Conservation (phyloP, 192 early-diverging fungal species). For the Spizellomyces punctatus region DNA sequence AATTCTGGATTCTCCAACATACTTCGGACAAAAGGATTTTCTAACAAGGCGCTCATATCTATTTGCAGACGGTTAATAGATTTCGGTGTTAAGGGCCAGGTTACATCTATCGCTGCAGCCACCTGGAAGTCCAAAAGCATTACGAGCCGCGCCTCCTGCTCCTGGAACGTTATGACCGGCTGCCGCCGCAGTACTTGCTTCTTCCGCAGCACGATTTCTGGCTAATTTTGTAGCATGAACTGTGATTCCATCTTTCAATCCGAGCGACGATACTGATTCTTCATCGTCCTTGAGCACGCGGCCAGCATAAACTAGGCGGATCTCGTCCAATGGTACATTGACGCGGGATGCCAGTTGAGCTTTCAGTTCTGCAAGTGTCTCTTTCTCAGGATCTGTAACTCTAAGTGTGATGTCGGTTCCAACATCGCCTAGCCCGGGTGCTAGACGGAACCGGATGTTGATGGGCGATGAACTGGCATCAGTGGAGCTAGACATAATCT, state of each 20-base stretch:
- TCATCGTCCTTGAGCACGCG: constrained; percentile 84
- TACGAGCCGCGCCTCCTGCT: constrained; percentile 1
- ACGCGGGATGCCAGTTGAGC: neutral
- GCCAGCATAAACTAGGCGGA: constrained; percentile 84
- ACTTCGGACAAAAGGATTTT: constrained; percentile 24
- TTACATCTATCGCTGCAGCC: too few species aligned
- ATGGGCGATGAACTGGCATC: neutral
- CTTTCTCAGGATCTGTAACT: constrained; percentile 5
- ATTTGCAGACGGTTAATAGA: neutral
- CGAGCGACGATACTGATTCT: constrained; percentile 61
- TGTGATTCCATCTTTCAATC: constrained; percentile 71
- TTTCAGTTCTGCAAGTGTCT: constrained; percentile 15
- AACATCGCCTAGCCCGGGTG: constrained; percentile 2
- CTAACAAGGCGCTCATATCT: constrained; percentile 28
- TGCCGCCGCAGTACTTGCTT: constrained; percentile 1
- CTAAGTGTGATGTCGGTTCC: neutral
- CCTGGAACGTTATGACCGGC: neutral
- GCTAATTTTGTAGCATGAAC: constrained; percentile 75
- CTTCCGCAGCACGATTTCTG: constrained; percentile 11
- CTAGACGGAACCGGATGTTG: constrained; percentile 10
- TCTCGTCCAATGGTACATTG: constrained; percentile 56
- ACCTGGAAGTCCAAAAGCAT: constrained; percentile 24
- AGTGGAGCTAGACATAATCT: neutral
- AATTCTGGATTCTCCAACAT: constrained; percentile 34
- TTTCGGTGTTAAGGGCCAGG: too few species aligned